Evolutionary conservation across 2,329 filamentous ascomycete species (phyloP).

Genomic region (Pseudofabraea citricarpa): DNA sequence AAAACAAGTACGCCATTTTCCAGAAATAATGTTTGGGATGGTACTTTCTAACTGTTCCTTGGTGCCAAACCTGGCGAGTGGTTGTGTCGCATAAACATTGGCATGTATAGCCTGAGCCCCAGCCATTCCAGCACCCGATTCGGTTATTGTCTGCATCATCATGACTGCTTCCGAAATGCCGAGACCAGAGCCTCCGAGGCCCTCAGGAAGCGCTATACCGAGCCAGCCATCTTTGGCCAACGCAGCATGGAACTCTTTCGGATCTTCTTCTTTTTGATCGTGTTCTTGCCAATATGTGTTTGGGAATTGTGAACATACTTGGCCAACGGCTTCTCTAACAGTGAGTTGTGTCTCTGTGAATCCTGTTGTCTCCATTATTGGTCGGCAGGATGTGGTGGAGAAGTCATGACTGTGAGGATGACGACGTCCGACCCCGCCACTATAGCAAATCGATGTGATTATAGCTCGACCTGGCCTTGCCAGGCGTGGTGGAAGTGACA

Average conservation of each 20-base stretch:
- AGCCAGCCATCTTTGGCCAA: slow-evolving; percentile 75
- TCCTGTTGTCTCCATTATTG: slow-evolving; percentile 65
- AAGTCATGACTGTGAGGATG: too few species aligned
- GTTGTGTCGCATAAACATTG: slow-evolving; percentile 70
- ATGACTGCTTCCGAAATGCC: slow-evolving; percentile 79
- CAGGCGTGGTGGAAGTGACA: too few species aligned
- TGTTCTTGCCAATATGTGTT: slow-evolving; percentile 71
- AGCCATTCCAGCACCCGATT: slow-evolving; percentile 74
- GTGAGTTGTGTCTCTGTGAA: slow-evolving; percentile 70
- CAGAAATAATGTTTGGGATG: slow-evolving; percentile 67
- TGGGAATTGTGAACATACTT: slow-evolving; percentile 66
- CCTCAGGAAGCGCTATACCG: slow-evolving; percentile 72
- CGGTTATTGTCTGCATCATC: slow-evolving; percentile 78
- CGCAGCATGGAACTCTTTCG: slow-evolving; percentile 69
- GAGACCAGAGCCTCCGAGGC: slow-evolving; percentile 68
- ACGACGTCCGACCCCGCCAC: too few species aligned
- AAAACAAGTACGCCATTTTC: slow-evolving; percentile 70
- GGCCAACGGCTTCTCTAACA: slow-evolving; percentile 64
- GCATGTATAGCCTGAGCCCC: slow-evolving; percentile 59
- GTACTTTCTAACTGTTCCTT: slow-evolving; percentile 57
- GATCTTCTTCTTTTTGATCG: slow-evolving; percentile 64
- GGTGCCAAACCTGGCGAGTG: slow-evolving; percentile 68
- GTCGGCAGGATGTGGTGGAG: slow-evolving; percentile 12
- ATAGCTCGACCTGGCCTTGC: too few species aligned
- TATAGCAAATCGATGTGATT: too few species aligned